A percentile compares a stretch with the other conserved stretches of the same genome.
Evolutionary conservation across 2,329 filamentous ascomycete genomes (phyloP).

Genomic region (Neospermospora avenae): DNA sequence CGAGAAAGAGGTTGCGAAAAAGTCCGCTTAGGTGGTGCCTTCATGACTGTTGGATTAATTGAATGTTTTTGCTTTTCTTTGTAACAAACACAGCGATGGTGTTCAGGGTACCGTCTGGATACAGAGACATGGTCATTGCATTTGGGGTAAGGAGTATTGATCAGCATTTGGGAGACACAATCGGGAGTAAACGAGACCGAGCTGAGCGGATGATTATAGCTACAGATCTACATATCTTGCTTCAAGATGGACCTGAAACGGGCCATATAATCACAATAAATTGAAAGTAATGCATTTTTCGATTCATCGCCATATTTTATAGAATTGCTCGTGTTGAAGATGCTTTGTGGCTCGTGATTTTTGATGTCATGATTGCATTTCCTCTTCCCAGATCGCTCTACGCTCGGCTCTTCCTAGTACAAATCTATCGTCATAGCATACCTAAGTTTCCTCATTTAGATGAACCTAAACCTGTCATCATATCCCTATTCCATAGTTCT

Average conservation of each 20-base stretch:
- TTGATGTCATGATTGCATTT: neutral
- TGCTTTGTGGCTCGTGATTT: neutral
- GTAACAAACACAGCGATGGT: slow-evolving; percentile 27
- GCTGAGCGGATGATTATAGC: neutral
- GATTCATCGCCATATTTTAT: neutral
- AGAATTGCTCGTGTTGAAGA: neutral
- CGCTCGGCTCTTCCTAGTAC: neutral
- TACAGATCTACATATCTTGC: neutral
- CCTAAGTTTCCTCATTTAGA: neutral
- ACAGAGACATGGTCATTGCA: neutral
- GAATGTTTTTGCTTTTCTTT: slow-evolving; percentile 1
- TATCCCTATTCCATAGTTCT: neutral
- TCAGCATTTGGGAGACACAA: slow-evolving; percentile 13
- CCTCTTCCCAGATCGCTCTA: neutral
- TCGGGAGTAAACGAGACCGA: neutral
- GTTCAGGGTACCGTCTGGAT: slow-evolving; percentile 18
- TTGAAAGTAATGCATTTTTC: neutral
- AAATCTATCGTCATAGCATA: neutral
- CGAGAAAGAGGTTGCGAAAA: neutral
- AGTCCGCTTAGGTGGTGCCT: neutral
- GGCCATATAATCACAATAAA: neutral
- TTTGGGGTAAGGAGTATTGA: slow-evolving; percentile 11
- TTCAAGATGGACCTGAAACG: neutral
- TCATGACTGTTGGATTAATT: neutral
- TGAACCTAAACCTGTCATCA: neutral